Evolutionary conservation across 1,284 basidiomycete species (phyloP), one percentile per base, ranked within the genome.

Genomic region (Ceratobasidium sp.): DNA sequence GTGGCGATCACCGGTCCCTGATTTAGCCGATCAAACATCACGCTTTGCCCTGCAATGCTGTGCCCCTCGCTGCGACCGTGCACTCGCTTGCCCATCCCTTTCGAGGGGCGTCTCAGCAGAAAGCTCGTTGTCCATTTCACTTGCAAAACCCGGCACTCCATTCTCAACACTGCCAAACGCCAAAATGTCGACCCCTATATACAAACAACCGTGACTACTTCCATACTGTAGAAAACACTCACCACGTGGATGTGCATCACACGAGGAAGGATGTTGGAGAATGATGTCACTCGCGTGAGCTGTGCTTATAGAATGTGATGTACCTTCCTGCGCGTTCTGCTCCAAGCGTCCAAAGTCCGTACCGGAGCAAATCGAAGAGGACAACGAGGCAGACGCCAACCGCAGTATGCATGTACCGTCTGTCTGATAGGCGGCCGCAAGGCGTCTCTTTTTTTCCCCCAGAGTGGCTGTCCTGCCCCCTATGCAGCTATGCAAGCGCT

Each of bases 201-300:
- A 18, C 33, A 30, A 55, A 30, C 16, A 50, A 20, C 48, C 16
- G 10, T 14, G 48, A 16, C 48, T 50, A 16, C 2, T 50, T 50
- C 48, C 20, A 20, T 3, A 50, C 60, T 35, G 38, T 5, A 44
- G 38, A 30, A 64, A 27, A 41, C 6, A 38, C 38, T 7, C 35
- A 14, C 60, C 60, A 64, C 38, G 60, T 64, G 60, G 60, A 8
- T 38, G 38, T 38, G 38, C 60, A 41, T 5, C 60, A 35, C 30
- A 64, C 60, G 59, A 64, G 7, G 38, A 38, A 8, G 4, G 38
- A 4, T 38, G 38, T 41, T 4, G 60, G 20, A 20, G 35, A 33
- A 64, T 64, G 60, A 64, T 12, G 35, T 64, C 60, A 64, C 38
- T 41, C 35, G 60, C 20, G 35, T 44, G 5, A 38, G 35, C 60